phyloP scores from a whole-genome alignment of 208 protist genomes.

The Trypanosoma rangeli region DNA sequence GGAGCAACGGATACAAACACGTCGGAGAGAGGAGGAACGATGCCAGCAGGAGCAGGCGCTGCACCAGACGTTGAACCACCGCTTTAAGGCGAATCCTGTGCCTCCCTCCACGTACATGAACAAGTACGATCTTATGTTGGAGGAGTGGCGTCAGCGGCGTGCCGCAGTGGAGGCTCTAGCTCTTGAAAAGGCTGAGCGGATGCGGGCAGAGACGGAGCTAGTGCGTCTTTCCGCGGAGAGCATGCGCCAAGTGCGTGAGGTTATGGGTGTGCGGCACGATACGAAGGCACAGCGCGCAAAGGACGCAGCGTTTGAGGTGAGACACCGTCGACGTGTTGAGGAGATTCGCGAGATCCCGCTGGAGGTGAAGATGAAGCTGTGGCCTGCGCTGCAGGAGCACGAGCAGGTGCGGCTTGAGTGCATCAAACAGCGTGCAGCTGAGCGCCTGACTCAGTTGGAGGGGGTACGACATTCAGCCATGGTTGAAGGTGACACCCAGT shows the following conservation, averaged over 20 bases:
- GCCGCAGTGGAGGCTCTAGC: constrained; percentile 62
- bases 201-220: constrained; percentile 53
- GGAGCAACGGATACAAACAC: constrained; percentile 43
- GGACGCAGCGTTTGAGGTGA: constrained; percentile 26
- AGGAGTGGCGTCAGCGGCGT: constrained; percentile 88
- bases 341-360: constrained; percentile 50
- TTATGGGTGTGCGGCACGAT: constrained; percentile 47
- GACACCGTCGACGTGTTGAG: constrained; percentile 5
- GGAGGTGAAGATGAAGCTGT: constrained; percentile 77
- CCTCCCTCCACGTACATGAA: constrained; percentile 86
- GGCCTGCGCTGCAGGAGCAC: constrained; percentile 82
- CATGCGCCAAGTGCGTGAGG: constrained; percentile 48
- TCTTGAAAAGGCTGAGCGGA: constrained; percentile 51
- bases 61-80: constrained; percentile 27
- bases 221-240: constrained; percentile 49
- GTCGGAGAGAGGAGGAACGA: constrained; percentile 40
- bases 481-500: constrained; percentile 34
- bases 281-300: constrained; percentile 24
- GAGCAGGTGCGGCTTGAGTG: constrained; percentile 75
- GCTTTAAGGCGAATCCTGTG: constrained; percentile 63
- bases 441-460: constrained; percentile 45
- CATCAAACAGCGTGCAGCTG: constrained; percentile 54
- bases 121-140: constrained; percentile 90
- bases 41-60: constrained; percentile 36
- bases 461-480: constrained; percentile 44